A percentile compares a stretch with the other conserved stretches of the same genome.
These are phyloP conservation scores for Eremochloa ophiuroides DNA, from an alignment of 176 grass and related monocot species.

Conservation along the genomic window DNA sequence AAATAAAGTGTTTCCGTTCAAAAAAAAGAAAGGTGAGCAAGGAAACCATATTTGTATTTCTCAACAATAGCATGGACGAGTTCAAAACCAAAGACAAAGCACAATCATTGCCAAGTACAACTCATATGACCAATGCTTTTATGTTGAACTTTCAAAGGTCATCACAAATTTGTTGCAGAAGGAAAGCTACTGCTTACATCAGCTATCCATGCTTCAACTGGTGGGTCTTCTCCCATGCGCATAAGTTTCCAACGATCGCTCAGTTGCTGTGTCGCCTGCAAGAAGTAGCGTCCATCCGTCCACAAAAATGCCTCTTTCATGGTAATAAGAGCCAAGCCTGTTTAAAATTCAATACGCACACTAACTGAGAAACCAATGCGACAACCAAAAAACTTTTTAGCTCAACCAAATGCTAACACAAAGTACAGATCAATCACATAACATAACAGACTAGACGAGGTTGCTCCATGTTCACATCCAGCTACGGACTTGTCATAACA, in stretches of 20 bases:
- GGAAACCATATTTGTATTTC: background rate
- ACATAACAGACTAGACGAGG: background rate
- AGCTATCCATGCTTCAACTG: conserved; percentile 74
- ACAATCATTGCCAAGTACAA: background rate
- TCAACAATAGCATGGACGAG: background rate
- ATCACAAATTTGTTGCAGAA: background rate
- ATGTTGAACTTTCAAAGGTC: background rate
- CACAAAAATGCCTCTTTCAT: conserved; percentile 82
- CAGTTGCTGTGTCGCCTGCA: conserved; percentile 80
- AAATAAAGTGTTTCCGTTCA: background rate
- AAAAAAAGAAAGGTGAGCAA: background rate
- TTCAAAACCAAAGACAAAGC: conserved; percentile 5
- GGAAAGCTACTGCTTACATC: conserved; percentile 47
- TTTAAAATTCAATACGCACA: conserved; percentile 10
- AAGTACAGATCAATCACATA: background rate
- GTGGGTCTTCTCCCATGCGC: conserved; percentile 93
- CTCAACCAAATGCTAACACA: background rate
- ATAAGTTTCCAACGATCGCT: conserved; percentile 77
- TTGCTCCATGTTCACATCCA: background rate
- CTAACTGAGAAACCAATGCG: background rate
- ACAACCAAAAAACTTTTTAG: background rate
- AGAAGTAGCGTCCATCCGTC: conserved; percentile 97
- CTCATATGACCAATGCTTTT: background rate
- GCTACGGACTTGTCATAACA: background rate
- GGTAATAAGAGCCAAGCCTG: conserved; percentile 95